These are phyloP conservation scores for Canavalia gladiata DNA, from an alignment of 306 rosid species.

Conservation along the genomic window DNA sequence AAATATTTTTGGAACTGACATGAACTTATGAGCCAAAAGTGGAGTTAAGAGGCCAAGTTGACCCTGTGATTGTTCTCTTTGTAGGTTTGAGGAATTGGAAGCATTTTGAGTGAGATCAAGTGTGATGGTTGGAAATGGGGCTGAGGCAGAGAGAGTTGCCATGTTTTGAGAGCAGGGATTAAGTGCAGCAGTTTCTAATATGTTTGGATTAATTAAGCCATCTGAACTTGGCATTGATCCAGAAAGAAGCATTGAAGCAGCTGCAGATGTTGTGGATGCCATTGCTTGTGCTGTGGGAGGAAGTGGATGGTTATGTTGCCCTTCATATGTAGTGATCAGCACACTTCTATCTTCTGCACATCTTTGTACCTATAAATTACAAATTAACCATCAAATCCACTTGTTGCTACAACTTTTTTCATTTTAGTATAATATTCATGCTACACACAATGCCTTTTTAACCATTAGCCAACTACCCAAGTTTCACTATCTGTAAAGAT, in stretches of 20 bases:
- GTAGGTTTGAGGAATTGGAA: conserved; percentile 5
- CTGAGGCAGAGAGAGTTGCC: conserved; percentile 76
- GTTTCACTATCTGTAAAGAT: not conserved
- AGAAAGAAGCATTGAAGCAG: conserved; percentile 77
- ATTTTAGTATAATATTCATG: not conserved
- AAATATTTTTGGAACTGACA: conserved; percentile 21
- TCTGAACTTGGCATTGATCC: conserved; percentile 74
- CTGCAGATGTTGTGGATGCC: conserved; percentile 79
- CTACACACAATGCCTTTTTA: not conserved
- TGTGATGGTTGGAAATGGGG: conserved; percentile 84
- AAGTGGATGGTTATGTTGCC: conserved; percentile 83
- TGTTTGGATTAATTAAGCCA: conserved; percentile 48
- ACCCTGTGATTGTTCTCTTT: conserved; percentile 20
- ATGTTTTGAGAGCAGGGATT: conserved; percentile 51
- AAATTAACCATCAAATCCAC: not conserved
- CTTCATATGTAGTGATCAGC: conserved; percentile 78
- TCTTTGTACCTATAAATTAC: conserved; percentile 66
- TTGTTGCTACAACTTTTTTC: not conserved
- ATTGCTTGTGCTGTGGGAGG: conserved; percentile 76
- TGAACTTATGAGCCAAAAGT: conserved; percentile 40
- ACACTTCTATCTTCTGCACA: conserved; percentile 75
- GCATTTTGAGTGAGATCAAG: conserved; percentile 65
- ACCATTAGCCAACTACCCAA: not conserved
- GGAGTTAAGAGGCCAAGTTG: conserved; percentile 31
- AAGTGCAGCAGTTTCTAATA: conserved; percentile 52